These are phyloP conservation scores for Xylaria sp. DNA, from an alignment of 2,329 filamentous ascomycete genomes.

Conservation along the genomic window DNA sequence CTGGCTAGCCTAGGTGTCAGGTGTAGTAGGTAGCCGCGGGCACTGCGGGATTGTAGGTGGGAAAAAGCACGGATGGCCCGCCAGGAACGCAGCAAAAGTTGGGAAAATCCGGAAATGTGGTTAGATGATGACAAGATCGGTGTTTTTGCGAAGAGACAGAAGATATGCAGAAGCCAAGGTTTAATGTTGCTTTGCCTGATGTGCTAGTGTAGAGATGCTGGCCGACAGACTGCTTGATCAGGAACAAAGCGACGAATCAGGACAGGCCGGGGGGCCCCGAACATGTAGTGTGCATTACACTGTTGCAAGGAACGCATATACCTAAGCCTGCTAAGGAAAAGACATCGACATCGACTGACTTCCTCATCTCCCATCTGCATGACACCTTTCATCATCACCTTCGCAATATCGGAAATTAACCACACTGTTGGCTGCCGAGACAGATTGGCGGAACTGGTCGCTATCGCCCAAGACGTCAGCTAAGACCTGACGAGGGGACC, in stretches of 20 bases:
- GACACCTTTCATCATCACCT: constrained; percentile 24
- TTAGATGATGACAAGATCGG: background rate
- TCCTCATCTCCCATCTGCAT: constrained; percentile 18
- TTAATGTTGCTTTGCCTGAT: background rate
- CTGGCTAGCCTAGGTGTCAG: too few relatives aligned
- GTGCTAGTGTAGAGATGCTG: constrained; percentile 1
- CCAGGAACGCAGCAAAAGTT: background rate
- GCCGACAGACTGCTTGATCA: constrained; percentile 26
- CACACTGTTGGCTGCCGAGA: constrained; percentile 15
- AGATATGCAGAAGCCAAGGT: background rate
- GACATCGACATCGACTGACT: background rate
- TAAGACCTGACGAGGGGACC: background rate
- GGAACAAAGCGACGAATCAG: constrained; percentile 28
- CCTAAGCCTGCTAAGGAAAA: background rate
- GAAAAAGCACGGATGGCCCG: background rate
- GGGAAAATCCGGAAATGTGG: background rate
- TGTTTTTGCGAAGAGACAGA: background rate
- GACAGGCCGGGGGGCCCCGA: constrained; percentile 2
- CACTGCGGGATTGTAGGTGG: background rate
- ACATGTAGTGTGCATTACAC: constrained; percentile 1
- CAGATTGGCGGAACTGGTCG: constrained; percentile 12
- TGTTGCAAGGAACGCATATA: constrained; percentile 7
- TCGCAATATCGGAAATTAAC: constrained; percentile 21
- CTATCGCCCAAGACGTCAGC: constrained; percentile 12
- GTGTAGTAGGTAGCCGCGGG: background rate